Percentiles rank a stretch among this genome's conserved stretches.
Conservation (phyloP, 768 basidiomycete species). For the Inosperma sp. region DNA sequence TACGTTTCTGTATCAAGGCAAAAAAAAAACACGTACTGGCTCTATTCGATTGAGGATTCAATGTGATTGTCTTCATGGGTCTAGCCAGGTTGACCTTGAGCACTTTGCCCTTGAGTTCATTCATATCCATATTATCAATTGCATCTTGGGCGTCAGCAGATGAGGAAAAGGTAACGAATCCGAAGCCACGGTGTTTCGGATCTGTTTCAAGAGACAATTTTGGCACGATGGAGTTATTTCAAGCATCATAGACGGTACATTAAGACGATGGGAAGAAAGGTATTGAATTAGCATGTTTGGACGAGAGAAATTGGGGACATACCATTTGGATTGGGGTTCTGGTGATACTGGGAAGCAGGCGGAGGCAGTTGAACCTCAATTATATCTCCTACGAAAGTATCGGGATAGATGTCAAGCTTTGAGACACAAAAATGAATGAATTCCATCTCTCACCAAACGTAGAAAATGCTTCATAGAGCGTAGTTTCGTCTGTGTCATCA, state of each 20-base stretch:
- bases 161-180: slow-evolving; percentile 82
- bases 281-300: too few relatives aligned
- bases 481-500: slow-evolving; percentile 77
- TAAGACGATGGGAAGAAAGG: too few relatives aligned
- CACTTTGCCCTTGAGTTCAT: slow-evolving; percentile 74
- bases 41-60: slow-evolving; percentile 67
- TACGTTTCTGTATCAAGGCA: background rate
- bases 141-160: slow-evolving; percentile 88
- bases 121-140: slow-evolving; percentile 98
- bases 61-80: slow-evolving; percentile 61
- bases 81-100: slow-evolving; percentile 83
- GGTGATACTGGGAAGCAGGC: slow-evolving; percentile 65
- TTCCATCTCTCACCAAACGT: slow-evolving; percentile 74
- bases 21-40: slow-evolving; percentile 45
- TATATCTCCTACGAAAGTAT: slow-evolving; percentile 64
- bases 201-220: slow-evolving; percentile 42
- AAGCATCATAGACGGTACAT: too few relatives aligned
- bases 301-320: slow-evolving; percentile 18
- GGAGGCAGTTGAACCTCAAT: slow-evolving; percentile 87
- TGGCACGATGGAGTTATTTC: too few relatives aligned
- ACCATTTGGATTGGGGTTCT: slow-evolving; percentile 42
- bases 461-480: slow-evolving; percentile 75
- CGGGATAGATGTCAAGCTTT: background rate
- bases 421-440: background rate
- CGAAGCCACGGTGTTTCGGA: slow-evolving; percentile 88